Evolutionary conservation across 352 stramenopile species (phyloP).

Genomic region (Phytophthora cryptogea): DNA sequence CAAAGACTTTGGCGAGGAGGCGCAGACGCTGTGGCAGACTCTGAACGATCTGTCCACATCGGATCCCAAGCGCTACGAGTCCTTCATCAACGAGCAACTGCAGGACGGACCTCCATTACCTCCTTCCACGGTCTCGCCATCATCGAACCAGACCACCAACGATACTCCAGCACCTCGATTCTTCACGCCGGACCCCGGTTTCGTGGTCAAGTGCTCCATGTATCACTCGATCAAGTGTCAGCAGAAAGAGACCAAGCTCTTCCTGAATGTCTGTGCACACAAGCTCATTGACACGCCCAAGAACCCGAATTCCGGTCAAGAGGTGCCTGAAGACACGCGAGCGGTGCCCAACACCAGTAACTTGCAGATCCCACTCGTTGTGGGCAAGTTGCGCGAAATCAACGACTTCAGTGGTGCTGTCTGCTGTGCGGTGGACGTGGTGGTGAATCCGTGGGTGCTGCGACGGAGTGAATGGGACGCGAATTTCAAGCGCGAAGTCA

Average conservation of each 20-base stretch:
- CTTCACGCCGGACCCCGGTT: slow-evolving; percentile 71
- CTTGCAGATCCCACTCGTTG: slow-evolving; percentile 74
- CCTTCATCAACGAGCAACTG: slow-evolving; percentile 85
- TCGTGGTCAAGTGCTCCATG: slow-evolving; percentile 80
- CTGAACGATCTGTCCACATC: slow-evolving; percentile 74
- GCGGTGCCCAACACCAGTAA: slow-evolving; percentile 73
- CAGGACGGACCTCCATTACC: slow-evolving; percentile 55
- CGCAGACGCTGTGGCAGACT: slow-evolving; percentile 70
- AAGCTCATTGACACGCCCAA: slow-evolving; percentile 71
- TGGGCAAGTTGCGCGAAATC: slow-evolving; percentile 61
- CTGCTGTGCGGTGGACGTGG: slow-evolving; percentile 63
- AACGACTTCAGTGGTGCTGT: slow-evolving; percentile 46
- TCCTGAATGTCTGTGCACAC: slow-evolving; percentile 81
- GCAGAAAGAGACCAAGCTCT: slow-evolving; percentile 72
- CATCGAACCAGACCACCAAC: slow-evolving; percentile 6
- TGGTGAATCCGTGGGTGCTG: slow-evolving; percentile 82
- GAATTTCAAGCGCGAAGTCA: slow-evolving; percentile 82
- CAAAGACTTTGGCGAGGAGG: slow-evolving; percentile 68
- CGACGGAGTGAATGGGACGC: slow-evolving; percentile 72
- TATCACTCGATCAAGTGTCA: slow-evolving; percentile 59
- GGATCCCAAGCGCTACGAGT: slow-evolving; percentile 73
- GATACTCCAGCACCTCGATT: slow-evolving; percentile 37
- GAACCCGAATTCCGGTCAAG: slow-evolving; percentile 70
- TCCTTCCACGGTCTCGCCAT: slow-evolving; percentile 7
- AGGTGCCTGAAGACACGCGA: slow-evolving; percentile 64